Base-by-base conservation (phyloP, 2,329 filamentous ascomycete genomes). In the Madurella fahalii region DNA sequence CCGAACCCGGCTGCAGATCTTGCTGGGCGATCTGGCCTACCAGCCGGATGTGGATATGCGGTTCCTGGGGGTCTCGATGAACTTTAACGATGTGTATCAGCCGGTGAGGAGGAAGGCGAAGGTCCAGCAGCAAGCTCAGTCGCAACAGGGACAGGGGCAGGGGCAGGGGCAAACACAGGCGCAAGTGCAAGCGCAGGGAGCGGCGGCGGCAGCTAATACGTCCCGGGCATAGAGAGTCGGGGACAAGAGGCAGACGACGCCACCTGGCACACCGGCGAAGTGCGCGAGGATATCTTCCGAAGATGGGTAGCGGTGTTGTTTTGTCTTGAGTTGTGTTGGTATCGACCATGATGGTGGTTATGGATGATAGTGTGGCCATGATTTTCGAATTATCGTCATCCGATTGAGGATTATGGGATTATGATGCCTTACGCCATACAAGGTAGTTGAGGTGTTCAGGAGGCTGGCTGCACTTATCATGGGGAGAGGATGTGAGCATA, bases 11-110 rank as follows among this genome's bases (percentile, higher is more conserved):
- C 80, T 97, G 47, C 90, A 90, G 68, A 77, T 92, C 40, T 74
- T 99, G 52, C 76, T 99, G 3, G 91, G 94, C 13, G 95, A 99
- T 69, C 71, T 99, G 59, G 88, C 90, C 9, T 93, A 95, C 72
- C 93, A 97, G 72, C 87, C 91, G 1, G 94, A 99, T 69, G 86
- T 92, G 49, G 94, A 99, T 70, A 90, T 99, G 85, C 81, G 93
- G 52, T 97, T 97, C 77, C 74, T 99, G 61, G 94, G 90, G 40
- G 91, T 97, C 45, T 89, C 94, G 40, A 97, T 99, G 90, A 99
- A 97, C 73, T 99, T 97, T 72, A 99, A 99, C 72, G 93, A 97
- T 69, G 89, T 95, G 25, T 97, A 97, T 71, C 83, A 89, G 71
- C 89, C 90, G 13, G 82, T 85, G 43, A 79, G 85, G 64, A 81